phyloP scores from a whole-genome alignment of 441 rosid genomes.

The Gossypium armourianum region DNA sequence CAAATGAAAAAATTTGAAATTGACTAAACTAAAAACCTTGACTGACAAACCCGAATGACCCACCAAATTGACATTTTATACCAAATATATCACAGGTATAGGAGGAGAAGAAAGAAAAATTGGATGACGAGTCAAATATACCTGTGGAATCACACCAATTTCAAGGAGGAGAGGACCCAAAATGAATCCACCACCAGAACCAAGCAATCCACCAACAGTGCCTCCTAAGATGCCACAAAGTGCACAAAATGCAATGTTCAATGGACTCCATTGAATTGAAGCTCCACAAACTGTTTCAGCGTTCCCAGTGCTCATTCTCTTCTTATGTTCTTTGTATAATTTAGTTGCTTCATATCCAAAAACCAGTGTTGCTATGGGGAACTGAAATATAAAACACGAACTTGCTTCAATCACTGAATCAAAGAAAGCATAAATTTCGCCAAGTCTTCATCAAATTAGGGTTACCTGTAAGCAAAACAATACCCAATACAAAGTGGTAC shows the following conservation, averaged over 20 bases:
- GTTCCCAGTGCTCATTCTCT: conserved; percentile 45
- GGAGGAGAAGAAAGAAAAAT: background rate
- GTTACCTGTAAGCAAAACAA: conserved; percentile 65
- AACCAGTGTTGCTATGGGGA: conserved; percentile 47
- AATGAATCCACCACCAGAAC: conserved; percentile 88
- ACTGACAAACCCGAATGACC: background rate
- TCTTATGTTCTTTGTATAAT: conserved; percentile 41
- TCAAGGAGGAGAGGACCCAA: conserved; percentile 85
- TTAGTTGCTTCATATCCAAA: conserved; percentile 61
- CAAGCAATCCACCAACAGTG: conserved; percentile 75
- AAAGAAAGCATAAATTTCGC: background rate
- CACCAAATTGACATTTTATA: background rate
- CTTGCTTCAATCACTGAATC: background rate
- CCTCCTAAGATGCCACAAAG: conserved; percentile 70
- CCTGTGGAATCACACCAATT: conserved; percentile 91
- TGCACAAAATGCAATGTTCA: conserved; percentile 64
- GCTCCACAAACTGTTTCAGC: conserved; percentile 58
- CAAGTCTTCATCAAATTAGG: background rate
- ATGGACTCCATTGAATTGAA: conserved; percentile 69
- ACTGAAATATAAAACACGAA: conserved; percentile 27
- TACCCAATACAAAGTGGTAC: conserved; percentile 65
- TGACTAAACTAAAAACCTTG: background rate
- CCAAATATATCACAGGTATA: background rate
- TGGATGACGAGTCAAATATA: conserved; percentile 7
- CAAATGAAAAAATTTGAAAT: background rate